Evolutionary conservation across 2,329 filamentous ascomycete species (phyloP).

Genomic region (Neocucurbitaria cava): DNA sequence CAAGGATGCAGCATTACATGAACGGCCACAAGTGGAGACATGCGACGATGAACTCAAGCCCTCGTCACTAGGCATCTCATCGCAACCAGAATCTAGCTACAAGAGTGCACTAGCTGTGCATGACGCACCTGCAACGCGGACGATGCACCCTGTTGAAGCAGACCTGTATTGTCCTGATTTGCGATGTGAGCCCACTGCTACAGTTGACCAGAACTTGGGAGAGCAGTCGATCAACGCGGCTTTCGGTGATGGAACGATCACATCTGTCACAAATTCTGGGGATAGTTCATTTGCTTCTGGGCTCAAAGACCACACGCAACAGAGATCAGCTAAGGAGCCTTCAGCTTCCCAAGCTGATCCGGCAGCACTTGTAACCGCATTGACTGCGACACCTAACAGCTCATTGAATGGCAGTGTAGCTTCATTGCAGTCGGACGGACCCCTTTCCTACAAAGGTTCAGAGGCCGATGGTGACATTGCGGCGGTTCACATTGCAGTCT

Average conservation of each 20-base stretch:
- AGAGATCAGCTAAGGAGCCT: background rate
- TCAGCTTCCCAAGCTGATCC: background rate
- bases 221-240: background rate
- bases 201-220: background rate
- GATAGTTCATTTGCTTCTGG: background rate
- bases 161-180: too few relatives aligned
- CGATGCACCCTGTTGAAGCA: background rate
- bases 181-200: background rate
- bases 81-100: background rate
- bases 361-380: background rate
- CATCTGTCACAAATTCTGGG: background rate
- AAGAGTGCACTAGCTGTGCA: background rate
- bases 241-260: background rate
- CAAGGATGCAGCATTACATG: background rate
- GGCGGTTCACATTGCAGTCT: conserved; percentile 9
- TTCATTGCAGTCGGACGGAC: background rate
- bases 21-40: background rate
- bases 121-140: background rate
- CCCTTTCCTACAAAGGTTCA: background rate
- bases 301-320: background rate
- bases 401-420: background rate
- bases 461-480: background rate
- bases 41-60: background rate
- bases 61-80: background rate
- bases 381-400: background rate